A percentile compares a stretch with the other conserved stretches of the same genome.
phyloP scores from a whole-genome alignment of 2,329 filamentous ascomycete genomes.

The Blastomyces gilchristii region DNA sequence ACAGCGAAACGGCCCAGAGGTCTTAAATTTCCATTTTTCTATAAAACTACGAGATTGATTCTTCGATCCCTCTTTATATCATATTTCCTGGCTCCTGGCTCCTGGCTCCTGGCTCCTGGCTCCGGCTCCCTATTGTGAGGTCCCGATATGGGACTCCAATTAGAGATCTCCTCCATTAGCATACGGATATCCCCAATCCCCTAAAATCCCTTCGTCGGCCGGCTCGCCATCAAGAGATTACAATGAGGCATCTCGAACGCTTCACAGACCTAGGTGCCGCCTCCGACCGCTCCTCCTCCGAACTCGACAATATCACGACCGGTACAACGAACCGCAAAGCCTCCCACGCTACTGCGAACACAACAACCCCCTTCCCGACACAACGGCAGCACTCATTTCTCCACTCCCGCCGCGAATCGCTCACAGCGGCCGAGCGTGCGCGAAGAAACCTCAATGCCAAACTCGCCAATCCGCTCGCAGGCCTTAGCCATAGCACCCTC shows the following conservation, averaged over 20 bases:
- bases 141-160: constrained; percentile 2
- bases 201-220: background rate
- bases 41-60: background rate
- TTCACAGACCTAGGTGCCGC: background rate
- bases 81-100: background rate
- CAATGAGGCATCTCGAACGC: background rate
- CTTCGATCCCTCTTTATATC: background rate
- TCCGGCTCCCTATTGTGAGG: background rate
- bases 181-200: background rate
- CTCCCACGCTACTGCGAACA: constrained; percentile 8
- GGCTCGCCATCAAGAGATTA: background rate
- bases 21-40: background rate
- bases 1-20: background rate
- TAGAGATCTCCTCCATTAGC: background rate
- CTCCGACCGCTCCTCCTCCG: constrained; percentile 13
- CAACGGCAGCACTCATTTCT: constrained; percentile 12
- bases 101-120: background rate
- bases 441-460: constrained; percentile 39
- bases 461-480: constrained; percentile 45
- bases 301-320: constrained; percentile 10
- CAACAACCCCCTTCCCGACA: constrained; percentile 3
- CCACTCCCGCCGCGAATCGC: constrained; percentile 11
- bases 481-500: constrained; percentile 42
- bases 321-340: constrained; percentile 8
- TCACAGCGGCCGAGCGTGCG: constrained; percentile 31